phyloP scores from a whole-genome alignment of 345 rosid genomes.

The Luvunga scandens region DNA sequence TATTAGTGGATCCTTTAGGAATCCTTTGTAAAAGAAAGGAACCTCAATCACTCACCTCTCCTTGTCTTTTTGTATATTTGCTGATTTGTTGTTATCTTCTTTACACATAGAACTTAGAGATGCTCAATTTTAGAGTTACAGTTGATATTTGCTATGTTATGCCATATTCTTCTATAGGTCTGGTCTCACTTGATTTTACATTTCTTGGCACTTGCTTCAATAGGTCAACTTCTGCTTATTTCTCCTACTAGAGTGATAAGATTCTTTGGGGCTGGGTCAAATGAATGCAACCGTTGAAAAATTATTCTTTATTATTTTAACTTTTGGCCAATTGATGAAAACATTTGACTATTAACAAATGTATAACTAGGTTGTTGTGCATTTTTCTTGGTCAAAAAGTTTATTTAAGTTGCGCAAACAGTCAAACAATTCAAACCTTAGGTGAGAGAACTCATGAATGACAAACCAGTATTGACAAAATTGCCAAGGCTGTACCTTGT shows the following conservation, averaged over 20 bases:
- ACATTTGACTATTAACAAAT: neutral
- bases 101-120: neutral
- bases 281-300: neutral
- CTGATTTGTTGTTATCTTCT: neutral
- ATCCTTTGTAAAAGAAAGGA: constrained; percentile 1
- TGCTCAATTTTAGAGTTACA: neutral
- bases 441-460: neutral
- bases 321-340: neutral
- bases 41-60: neutral
- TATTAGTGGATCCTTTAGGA: neutral
- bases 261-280: neutral
- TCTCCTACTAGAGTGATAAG: neutral
- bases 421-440: neutral
- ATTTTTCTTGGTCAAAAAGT: neutral
- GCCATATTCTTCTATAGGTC: neutral
- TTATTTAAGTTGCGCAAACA: neutral
- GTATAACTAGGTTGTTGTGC: neutral
- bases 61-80: neutral
- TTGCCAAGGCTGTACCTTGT: neutral
- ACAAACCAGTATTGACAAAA: no score
- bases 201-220: neutral
- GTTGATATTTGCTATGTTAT: neutral
- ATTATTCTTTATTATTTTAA: neutral
- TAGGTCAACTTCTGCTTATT: neutral
- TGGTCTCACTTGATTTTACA: neutral